phyloP scores from a whole-genome alignment of 495 filamentous ascomycete species.

The Elasticomyces elasticus region DNA sequence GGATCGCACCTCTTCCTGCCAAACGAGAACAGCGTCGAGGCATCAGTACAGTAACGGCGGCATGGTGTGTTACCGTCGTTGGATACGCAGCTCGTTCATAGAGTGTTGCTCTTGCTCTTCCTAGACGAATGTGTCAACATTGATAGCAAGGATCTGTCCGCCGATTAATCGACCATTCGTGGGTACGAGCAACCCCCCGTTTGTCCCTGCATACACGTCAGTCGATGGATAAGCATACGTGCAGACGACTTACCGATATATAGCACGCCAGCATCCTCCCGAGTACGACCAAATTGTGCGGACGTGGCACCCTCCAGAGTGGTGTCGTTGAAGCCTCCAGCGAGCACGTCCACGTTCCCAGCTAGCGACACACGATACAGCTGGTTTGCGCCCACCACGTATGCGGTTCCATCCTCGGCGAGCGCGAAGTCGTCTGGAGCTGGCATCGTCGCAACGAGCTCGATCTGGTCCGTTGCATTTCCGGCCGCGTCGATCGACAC shows the following conservation, averaged over 20 bases:
- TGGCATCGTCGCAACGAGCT: neutral
- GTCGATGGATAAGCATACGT: neutral
- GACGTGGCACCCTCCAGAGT: conserved; percentile 9
- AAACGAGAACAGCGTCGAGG: too few species aligned
- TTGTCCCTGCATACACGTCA: conserved; percentile 5
- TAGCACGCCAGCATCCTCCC: conserved; percentile 7
- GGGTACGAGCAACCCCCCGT: conserved; percentile 4
- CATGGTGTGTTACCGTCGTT: too few species aligned
- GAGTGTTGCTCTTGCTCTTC: too few species aligned
- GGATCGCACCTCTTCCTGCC: neutral
- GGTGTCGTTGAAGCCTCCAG: conserved; percentile 6
- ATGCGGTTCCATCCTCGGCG: neutral
- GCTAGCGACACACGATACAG: neutral
- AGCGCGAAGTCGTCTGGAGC: conserved; percentile 9
- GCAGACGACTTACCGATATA: conserved; percentile 6
- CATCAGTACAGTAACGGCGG: too few species aligned
- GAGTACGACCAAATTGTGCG: conserved; percentile 10
- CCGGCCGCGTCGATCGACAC: conserved; percentile 27
- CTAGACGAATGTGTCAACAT: conserved; percentile 9
- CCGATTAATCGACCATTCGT: conserved; percentile 2
- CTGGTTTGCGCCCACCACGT: conserved; percentile 1
- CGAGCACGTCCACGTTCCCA: conserved; percentile 5
- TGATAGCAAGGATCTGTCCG: conserved; percentile 11
- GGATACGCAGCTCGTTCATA: neutral
- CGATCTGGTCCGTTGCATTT: neutral